Conservation (phyloP, 2,329 filamentous ascomycete species). For the Botrytis galanthina region DNA sequence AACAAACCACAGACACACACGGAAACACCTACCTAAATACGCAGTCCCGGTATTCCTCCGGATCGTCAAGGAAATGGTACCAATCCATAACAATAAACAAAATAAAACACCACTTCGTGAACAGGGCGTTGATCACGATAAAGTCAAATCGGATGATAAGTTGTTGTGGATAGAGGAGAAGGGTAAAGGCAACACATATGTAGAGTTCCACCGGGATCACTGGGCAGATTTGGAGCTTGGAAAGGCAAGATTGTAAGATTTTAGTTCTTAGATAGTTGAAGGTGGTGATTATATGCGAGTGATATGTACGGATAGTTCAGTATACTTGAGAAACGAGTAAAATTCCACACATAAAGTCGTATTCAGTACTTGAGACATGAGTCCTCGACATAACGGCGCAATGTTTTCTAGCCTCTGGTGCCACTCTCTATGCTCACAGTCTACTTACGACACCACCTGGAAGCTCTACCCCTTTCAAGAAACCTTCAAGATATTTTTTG, state of each 20-base stretch:
- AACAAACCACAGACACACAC: conserved; percentile 46
- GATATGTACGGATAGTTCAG: not conserved
- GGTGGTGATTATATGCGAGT: not conserved
- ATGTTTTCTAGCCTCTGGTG: not conserved
- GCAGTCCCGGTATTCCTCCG: conserved; percentile 74
- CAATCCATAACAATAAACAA: conserved; percentile 77
- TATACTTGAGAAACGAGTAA: not conserved
- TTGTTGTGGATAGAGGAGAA: conserved; percentile 58
- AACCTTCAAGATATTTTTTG: not conserved
- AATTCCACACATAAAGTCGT: not conserved
- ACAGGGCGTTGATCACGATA: conserved; percentile 61
- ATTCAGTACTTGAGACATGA: not conserved
- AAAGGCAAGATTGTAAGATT: conserved; percentile 44
- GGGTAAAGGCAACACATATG: conserved; percentile 54
- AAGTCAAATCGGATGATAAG: conserved; percentile 44
- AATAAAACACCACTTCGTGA: conserved; percentile 69
- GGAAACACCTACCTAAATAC: conserved; percentile 64
- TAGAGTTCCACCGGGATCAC: conserved; percentile 56
- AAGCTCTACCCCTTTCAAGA: not conserved
- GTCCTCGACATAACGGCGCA: not conserved
- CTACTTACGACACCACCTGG: not conserved
- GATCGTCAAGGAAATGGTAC: conserved; percentile 55
- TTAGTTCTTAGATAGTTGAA: not conserved
- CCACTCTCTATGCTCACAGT: not conserved
- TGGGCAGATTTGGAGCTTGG: conserved; percentile 53